phyloP scores from a whole-genome alignment of 108 stramenopile genomes.

The Aureococcus anophagefferens region DNA sequence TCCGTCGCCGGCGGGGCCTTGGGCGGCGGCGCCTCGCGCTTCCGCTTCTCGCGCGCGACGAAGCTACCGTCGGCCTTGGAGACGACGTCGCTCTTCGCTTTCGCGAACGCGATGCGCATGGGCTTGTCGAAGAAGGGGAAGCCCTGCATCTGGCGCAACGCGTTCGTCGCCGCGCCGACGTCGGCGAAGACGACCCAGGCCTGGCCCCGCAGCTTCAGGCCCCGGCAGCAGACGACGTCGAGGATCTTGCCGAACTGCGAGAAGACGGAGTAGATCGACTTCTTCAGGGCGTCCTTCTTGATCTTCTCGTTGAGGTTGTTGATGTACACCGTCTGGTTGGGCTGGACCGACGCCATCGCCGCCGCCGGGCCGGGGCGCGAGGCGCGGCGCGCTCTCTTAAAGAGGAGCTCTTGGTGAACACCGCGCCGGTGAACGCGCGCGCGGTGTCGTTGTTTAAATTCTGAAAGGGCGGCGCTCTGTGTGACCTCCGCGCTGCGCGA shows the following conservation, averaged over 20 bases:
- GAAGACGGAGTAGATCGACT: slow-evolving; percentile 76
- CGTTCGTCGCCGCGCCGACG: slow-evolving; percentile 72
- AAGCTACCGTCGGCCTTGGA: slow-evolving; percentile 74
- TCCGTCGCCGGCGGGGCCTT: not conserved
- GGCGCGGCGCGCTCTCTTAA: too few species aligned
- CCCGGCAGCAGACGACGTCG: slow-evolving; percentile 65
- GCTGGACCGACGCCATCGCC: slow-evolving; percentile 4
- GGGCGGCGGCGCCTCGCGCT: slow-evolving; percentile 15
- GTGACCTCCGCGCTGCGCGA: too few species aligned
- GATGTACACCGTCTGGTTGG: slow-evolving; percentile 80
- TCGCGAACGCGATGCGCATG: slow-evolving; percentile 71
- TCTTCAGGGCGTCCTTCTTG: slow-evolving; percentile 80
- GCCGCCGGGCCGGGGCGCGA: too few species aligned
- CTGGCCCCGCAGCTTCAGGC: slow-evolving; percentile 71
- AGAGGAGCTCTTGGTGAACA: too few species aligned
- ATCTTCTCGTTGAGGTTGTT: slow-evolving; percentile 94
- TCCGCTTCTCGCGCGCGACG: slow-evolving; percentile 37
- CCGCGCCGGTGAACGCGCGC: too few species aligned
- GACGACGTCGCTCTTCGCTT: slow-evolving; percentile 70
- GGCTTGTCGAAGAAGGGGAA: slow-evolving; percentile 82
- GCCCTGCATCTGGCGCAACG: slow-evolving; percentile 71
- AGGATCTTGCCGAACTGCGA: slow-evolving; percentile 80
- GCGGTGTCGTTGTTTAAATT: too few species aligned
- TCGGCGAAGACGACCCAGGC: slow-evolving; percentile 86
- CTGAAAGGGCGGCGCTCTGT: too few species aligned